Conservation (phyloP, 345 rosid species). For the Populus ilicifolia region DNA sequence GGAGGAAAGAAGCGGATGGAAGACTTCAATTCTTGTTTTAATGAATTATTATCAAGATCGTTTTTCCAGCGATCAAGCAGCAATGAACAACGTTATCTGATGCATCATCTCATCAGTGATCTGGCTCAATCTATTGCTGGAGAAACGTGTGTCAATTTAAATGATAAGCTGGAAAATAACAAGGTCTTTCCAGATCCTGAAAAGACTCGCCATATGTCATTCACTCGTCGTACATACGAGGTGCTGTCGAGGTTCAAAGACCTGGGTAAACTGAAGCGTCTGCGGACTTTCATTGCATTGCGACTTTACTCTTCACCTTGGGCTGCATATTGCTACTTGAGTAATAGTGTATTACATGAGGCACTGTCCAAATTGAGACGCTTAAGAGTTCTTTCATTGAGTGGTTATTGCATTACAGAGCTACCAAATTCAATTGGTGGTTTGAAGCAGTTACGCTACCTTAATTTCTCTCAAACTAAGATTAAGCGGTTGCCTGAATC, state of each 20-base stretch:
- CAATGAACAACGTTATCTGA: not conserved
- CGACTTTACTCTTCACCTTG: not conserved
- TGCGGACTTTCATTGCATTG: conserved; percentile 6
- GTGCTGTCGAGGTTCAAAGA: not conserved
- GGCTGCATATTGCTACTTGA: not conserved
- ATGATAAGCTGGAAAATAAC: not conserved
- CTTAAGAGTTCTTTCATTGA: conserved; percentile 3
- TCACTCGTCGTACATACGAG: not conserved
- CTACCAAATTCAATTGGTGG: conserved; percentile 11
- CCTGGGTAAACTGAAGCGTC: not conserved
- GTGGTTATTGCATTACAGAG: not conserved
- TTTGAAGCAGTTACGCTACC: conserved; percentile 3
- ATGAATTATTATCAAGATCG: conserved; percentile 15
- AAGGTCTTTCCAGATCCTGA: conserved; percentile 6
- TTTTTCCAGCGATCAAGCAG: conserved; percentile 4
- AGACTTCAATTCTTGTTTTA: conserved; percentile 10
- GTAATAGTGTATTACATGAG: not conserved
- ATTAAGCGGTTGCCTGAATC: conserved; percentile 7
- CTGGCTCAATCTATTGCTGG: conserved; percentile 11
- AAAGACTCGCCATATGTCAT: not conserved
- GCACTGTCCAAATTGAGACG: not conserved
- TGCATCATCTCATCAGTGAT: conserved; percentile 26
- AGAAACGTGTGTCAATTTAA: not conserved
- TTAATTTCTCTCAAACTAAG: conserved; percentile 8
- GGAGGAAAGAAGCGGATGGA: not conserved